Evolutionary conservation across 805 yeast species (phyloP), one percentile per base, ranked within the genome.

Genomic region (Ogataea trehalophila): DNA sequence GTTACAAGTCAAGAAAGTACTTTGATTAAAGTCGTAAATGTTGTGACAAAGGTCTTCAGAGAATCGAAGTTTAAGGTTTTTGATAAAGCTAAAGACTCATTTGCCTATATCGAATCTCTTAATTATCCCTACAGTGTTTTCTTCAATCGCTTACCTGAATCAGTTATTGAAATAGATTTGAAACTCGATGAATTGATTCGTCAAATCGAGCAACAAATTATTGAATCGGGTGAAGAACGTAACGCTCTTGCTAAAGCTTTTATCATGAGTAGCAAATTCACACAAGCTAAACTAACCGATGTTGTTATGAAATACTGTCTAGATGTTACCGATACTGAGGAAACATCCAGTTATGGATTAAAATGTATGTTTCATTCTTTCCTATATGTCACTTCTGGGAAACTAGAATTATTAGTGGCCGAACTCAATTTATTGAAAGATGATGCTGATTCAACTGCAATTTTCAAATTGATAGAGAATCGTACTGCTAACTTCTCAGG

Each of bases 21-120:
- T 14, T 43, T 49, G 17, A 43, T 20, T 6, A 51, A 45, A 29
- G 20, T 56, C 13, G 38, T 55, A 6, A 49, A 51, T 6, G 31
- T 45, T 3, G 17, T 59, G 14, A 40, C 52, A 38, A 54, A 51
- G n/a, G 34, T 42, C 5, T 66, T 63, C 47, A 60, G 55, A 34
- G 55, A 58, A 9, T 41, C 48, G n/a, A 43, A 51, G n/a, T 53
- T 60, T 26, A 6, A 42, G 47, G 43, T 44, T 50, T 35, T 34
- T 51, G 36, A 48, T 44, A 22, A 41, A 41, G 18, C 31, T 26
- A 18, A 35, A 5, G 42, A 43, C 11, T 43, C 46, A 17, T 39
- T 51, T 4, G 33, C 31, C 5, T 63, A 49, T 42, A 57, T 36
- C 37, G 56, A 61, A 33, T 59, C 67, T 1, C 34, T 55, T 9